phyloP scores from a whole-genome alignment of 495 filamentous ascomycete genomes.

The Massariosphaeria phaeospora region DNA sequence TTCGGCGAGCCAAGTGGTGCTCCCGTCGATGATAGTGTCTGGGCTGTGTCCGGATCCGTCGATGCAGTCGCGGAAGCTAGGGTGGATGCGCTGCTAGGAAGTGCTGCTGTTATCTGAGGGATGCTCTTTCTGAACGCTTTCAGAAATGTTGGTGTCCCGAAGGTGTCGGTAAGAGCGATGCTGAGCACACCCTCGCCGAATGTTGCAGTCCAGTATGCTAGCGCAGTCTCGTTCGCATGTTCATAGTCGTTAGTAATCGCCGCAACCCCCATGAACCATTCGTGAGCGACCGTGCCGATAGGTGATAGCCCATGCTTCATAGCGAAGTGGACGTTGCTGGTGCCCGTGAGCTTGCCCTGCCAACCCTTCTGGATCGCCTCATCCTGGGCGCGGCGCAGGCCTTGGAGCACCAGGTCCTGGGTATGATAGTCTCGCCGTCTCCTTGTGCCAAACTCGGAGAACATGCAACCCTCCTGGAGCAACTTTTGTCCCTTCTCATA shows the following conservation, averaged over 20 bases:
- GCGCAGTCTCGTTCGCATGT: constrained; percentile 72
- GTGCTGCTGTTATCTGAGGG: constrained; percentile 35
- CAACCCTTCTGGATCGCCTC: constrained; percentile 53
- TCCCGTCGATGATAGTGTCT: constrained; percentile 27
- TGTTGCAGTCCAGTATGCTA: constrained; percentile 83
- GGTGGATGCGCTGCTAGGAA: constrained; percentile 23
- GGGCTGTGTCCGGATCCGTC: not conserved
- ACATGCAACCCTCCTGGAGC: constrained; percentile 73
- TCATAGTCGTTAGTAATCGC: constrained; percentile 83
- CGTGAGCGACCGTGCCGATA: constrained; percentile 92
- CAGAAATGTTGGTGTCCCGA: constrained; percentile 87
- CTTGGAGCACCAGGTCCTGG: constrained; percentile 87
- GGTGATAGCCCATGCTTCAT: constrained; percentile 80
- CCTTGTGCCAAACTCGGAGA: constrained; percentile 91
- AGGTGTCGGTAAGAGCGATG: constrained; percentile 96
- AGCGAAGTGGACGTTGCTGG: constrained; percentile 95
- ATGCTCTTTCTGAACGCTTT: constrained; percentile 69
- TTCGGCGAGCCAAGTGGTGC: constrained; percentile 33
- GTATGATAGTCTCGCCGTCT: constrained; percentile 86
- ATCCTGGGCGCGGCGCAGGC: constrained; percentile 66
- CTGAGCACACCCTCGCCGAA: constrained; percentile 88
- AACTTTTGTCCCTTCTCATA: constrained; percentile 69
- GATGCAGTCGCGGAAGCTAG: constrained; percentile 21
- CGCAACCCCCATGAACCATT: constrained; percentile 99
- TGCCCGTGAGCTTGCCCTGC: constrained; percentile 71